These are phyloP conservation scores for Pyrus bretschneideri DNA, from an alignment of 306 rosid species.

Conservation along the genomic window DNA sequence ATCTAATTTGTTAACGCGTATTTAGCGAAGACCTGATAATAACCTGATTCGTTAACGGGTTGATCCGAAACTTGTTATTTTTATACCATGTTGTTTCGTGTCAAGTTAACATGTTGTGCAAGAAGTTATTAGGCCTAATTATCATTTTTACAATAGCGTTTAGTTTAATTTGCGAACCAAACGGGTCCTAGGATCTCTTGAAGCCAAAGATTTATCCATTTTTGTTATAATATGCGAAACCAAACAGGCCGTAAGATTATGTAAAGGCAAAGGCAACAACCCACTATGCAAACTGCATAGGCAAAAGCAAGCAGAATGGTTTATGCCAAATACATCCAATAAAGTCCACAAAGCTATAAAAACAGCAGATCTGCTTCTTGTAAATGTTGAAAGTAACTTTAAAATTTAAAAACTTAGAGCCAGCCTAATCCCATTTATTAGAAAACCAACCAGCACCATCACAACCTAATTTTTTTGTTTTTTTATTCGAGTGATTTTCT, in stretches of 20 bases:
- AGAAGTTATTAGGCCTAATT: too few species aligned
- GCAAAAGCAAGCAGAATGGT: neutral
- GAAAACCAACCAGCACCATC: neutral
- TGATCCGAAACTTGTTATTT: too few species aligned
- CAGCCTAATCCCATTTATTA: neutral
- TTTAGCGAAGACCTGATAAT: too few species aligned
- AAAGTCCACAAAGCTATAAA: neutral
- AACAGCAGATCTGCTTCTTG: neutral
- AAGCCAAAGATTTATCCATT: too few species aligned
- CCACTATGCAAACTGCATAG: too few species aligned
- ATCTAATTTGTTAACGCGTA: accelerated
- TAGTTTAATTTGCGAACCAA: too few species aligned
- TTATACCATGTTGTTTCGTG: accelerated
- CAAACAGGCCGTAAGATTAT: neutral
- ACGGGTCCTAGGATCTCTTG: too few species aligned
- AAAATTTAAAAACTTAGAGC: neutral
- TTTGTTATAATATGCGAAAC: neutral
- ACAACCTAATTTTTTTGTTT: neutral
- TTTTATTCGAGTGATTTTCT: too few species aligned
- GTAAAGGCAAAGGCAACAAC: neutral
- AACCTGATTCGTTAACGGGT: accelerated
- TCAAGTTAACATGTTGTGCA: too few species aligned
- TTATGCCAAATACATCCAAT: too few species aligned
- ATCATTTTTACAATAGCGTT: too few species aligned
- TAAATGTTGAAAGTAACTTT: neutral